These are phyloP conservation scores for Coniophora puteana DNA, from an alignment of 1,284 basidiomycete species.

Conservation along the genomic window DNA sequence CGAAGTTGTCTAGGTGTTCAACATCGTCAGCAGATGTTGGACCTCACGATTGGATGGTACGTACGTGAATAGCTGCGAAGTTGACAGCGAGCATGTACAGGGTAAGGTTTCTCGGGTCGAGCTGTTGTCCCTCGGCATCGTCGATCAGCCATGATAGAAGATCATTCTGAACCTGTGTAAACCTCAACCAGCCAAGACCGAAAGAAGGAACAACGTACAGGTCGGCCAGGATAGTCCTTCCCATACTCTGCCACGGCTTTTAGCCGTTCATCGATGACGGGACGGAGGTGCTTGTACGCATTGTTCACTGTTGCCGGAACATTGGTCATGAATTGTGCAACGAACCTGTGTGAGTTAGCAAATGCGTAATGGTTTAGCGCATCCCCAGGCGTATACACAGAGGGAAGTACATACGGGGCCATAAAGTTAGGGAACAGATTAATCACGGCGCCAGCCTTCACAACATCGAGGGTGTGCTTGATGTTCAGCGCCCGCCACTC, in stretches of 20 bases:
- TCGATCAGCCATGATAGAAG: constrained; percentile 43
- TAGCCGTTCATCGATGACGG: constrained; percentile 35
- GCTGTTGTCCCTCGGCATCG: constrained; percentile 29
- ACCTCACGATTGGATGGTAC: neutral
- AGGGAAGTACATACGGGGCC: constrained; percentile 30
- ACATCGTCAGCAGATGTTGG: neutral
- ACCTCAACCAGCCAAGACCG: neutral
- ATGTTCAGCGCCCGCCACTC: constrained; percentile 35
- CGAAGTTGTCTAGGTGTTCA: neutral
- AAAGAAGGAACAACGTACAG: constrained; percentile 22
- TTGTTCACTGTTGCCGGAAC: constrained; percentile 8
- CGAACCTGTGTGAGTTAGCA: constrained; percentile 14
- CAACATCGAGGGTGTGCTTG: constrained; percentile 26
- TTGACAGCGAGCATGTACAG: constrained; percentile 31
- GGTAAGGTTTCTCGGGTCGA: constrained; percentile 26
- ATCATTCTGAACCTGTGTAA: constrained; percentile 28
- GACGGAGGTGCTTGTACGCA: constrained; percentile 25
- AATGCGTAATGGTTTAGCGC: neutral
- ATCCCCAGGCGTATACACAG: neutral
- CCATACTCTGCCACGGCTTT: constrained; percentile 27
- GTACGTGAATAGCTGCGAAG: constrained; percentile 35
- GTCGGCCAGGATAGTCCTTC: constrained; percentile 32
- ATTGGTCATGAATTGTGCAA: constrained; percentile 20
- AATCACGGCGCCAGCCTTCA: constrained; percentile 23
- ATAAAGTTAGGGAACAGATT: constrained; percentile 34